phyloP scores from a whole-genome alignment of 2,329 filamentous ascomycete genomes.

The Alternaria ethzedia region DNA sequence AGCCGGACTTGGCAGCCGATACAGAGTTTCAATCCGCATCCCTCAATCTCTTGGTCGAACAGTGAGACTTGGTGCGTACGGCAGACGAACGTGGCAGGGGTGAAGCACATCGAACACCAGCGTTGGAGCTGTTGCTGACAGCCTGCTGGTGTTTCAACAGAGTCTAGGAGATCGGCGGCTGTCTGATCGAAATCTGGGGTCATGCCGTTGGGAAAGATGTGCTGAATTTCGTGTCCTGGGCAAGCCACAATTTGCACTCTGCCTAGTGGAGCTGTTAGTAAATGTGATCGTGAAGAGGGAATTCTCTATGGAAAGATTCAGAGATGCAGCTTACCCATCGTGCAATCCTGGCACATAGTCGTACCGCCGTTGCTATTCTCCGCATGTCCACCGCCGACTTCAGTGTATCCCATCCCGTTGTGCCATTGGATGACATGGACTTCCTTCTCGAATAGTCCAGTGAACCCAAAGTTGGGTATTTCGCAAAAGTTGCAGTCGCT shows the following conservation, averaged over 20 bases:
- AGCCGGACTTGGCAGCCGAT: slow-evolving; percentile 20
- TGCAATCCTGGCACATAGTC: slow-evolving; percentile 35
- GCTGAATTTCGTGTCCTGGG: slow-evolving; percentile 19
- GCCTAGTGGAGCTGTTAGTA: neutral
- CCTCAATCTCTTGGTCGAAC: slow-evolving; percentile 14
- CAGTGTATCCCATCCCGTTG: slow-evolving; percentile 46
- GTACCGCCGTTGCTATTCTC: slow-evolving; percentile 29
- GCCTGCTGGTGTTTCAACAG: slow-evolving; percentile 5
- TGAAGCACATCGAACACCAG: slow-evolving; percentile 44
- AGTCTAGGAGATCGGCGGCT: slow-evolving; percentile 14
- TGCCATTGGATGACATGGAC: slow-evolving; percentile 46
- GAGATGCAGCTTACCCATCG: neutral
- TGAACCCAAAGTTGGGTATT: slow-evolving; percentile 48
- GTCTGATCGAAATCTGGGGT: slow-evolving; percentile 12
- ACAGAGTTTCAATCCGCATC: slow-evolving; percentile 41
- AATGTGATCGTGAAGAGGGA: neutral
- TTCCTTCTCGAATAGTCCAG: slow-evolving; percentile 45
- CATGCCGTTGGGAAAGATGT: neutral
- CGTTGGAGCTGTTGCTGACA: slow-evolving; percentile 24
- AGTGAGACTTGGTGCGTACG: slow-evolving; percentile 7
- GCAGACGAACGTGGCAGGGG: slow-evolving; percentile 25
- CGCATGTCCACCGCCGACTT: slow-evolving; percentile 49
- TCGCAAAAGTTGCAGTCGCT: slow-evolving; percentile 52
- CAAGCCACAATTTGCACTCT: slow-evolving; percentile 35
- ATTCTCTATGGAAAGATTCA: rapidly evolving